Conservation (phyloP, 2,329 filamentous ascomycete species). For the Aspergillus glaucus region DNA sequence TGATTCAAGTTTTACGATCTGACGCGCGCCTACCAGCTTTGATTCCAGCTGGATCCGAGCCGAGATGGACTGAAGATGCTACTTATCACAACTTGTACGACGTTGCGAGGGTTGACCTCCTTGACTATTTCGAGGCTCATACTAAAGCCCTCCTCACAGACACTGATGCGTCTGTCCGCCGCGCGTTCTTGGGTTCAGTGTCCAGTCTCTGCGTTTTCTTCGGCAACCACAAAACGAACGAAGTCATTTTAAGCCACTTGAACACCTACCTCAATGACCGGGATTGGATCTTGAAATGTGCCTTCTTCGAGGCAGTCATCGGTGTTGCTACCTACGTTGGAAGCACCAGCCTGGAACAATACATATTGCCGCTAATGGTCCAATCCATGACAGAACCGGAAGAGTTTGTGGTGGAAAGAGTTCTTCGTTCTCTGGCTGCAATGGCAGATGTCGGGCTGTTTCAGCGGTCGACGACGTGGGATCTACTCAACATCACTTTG, state of each 20-base stretch:
- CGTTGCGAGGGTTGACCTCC: conserved; percentile 72
- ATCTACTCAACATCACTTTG: conserved; percentile 74
- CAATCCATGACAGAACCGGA: conserved; percentile 90
- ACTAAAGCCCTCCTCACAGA: conserved; percentile 89
- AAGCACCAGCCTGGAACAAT: conserved; percentile 83
- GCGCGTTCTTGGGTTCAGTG: conserved; percentile 87
- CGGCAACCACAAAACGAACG: conserved; percentile 81
- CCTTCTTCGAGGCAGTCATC: conserved; percentile 92
- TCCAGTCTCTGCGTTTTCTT: conserved; percentile 93
- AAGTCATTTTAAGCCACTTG: conserved; percentile 90
- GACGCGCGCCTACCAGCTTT: conserved; percentile 73
- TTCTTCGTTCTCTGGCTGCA: conserved; percentile 77
- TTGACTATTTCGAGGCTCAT: conserved; percentile 77
- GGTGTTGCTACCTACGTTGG: conserved; percentile 88
- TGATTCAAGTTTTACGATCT: conserved; percentile 79
- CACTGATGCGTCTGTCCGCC: conserved; percentile 72
- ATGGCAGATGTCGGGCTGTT: conserved; percentile 85
- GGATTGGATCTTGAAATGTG: conserved; percentile 94
- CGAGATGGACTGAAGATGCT: conserved; percentile 59
- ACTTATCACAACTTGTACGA: conserved; percentile 82
- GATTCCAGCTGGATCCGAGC: conserved; percentile 69
- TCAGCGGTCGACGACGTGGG: conserved; percentile 77
- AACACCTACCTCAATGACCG: conserved; percentile 96
- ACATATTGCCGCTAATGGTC: conserved; percentile 91
- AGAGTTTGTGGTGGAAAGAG: conserved; percentile 88